A percentile compares a stretch with the other conserved stretches of the same genome.
Evolutionary conservation across 2,329 filamentous ascomycete genomes (phyloP).

Genomic region (Ophiocordyceps camponoti-saundersi): DNA sequence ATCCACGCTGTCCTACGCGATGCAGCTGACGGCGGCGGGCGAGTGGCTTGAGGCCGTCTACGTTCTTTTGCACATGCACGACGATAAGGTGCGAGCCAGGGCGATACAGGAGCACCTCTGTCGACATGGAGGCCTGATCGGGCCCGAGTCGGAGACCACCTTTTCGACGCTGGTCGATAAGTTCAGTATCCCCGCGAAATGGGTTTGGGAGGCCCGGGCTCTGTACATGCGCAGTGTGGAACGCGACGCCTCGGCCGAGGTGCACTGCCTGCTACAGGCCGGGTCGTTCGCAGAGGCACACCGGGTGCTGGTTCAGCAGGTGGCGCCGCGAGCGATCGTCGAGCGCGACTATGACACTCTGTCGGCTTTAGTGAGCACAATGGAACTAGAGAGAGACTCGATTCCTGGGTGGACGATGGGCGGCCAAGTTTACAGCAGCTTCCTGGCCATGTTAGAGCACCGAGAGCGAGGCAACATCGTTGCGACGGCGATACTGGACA

Average conservation of each 20-base stretch:
- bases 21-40: constrained; percentile 43
- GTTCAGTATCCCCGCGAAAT: constrained; percentile 54
- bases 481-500: constrained; percentile 32
- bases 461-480: constrained; percentile 22
- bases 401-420: constrained; percentile 64
- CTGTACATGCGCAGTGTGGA: constrained; percentile 60
- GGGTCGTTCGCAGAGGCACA: constrained; percentile 68
- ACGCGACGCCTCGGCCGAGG: constrained; percentile 53
- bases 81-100: constrained; percentile 41
- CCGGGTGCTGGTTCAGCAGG: constrained; percentile 59
- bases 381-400: constrained; percentile 41
- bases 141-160: constrained; percentile 34
- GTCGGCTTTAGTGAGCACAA: constrained; percentile 51
- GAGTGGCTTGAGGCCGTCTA: constrained; percentile 59
- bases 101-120: constrained; percentile 59
- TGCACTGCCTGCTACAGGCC: constrained; percentile 65
- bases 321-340: constrained; percentile 70
- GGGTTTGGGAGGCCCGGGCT: constrained; percentile 81
- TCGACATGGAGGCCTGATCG: constrained; percentile 51
- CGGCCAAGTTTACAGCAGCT: constrained; percentile 59
- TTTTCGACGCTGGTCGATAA: constrained; percentile 45
- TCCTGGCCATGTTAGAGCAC: constrained; percentile 33
- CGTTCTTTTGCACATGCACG: constrained; percentile 60
- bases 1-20: constrained; percentile 46
- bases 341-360: constrained; percentile 62